Evolutionary conservation across 1,284 basidiomycete species (phyloP), one percentile per base, ranked within the genome.

Genomic region (Moniliella sp.): DNA sequence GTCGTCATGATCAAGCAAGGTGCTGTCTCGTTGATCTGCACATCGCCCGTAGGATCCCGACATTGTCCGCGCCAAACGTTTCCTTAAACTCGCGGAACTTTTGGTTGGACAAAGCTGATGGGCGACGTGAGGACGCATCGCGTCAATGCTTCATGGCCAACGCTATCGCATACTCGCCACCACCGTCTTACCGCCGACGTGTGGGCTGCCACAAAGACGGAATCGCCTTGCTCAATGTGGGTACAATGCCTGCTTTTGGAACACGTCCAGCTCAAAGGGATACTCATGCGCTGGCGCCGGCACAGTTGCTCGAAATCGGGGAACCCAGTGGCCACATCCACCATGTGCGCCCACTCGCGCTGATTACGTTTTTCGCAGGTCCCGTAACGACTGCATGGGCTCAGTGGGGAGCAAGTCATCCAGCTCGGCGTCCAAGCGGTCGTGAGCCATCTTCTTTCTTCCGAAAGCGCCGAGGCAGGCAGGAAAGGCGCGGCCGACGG

Each of bases 71-170:
- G 10, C 81, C 81, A 53, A 94, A 99, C 0, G 83, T 86, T 51
- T 80, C 76, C 61, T 94, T 97, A 67, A 99, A 99, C 62, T 99
- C 91, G 30, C 91, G 72, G 62, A 91, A 97, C 62, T 99, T 99
- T 55, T 97, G 91, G 61, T 99, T 99, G 4, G 88, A 94, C 4
- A 97, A 67, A 0, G 91, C 91, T 99, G 63, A 99, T 99, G 0
- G 91, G 91, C 1, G 84, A 91, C 0, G 91, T 99, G 61, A 97
- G 97, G 49, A 97, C 94, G 3, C 88, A 84, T 40, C 84, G 72
- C 13, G 91, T 97, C 86, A 99, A 93, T 63, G 97, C 91, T 58
- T 88, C 88, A 37, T 76, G 76, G 33, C 91, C 91, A n/a, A n/a
- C n/a, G n/a, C n/a, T n/a, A n/a, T n/a, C n/a, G n/a, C n/a, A n/a